Evolutionary conservation across 139 green algal species (phyloP).

Genomic region (Diplosphaera chodatii): DNA sequence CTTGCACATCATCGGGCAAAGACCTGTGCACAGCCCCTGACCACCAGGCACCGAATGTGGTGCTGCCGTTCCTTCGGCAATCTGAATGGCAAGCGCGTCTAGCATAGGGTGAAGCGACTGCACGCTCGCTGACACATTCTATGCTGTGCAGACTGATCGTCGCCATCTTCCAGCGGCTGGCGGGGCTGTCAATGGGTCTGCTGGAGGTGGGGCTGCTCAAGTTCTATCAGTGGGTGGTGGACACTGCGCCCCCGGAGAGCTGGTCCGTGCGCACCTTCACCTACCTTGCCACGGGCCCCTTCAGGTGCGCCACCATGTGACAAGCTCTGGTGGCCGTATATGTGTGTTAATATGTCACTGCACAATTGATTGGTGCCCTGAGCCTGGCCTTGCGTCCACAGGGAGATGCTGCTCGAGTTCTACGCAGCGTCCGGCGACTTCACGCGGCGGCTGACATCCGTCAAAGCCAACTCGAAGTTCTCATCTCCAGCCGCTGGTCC

Average conservation of each 20-base stretch:
- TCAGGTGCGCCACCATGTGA: no score
- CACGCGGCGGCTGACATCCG: conserved; percentile 70
- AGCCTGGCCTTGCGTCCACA: no score
- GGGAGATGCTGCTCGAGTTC: conserved; percentile 62
- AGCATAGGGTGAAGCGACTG: no score
- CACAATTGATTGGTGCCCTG: not conserved
- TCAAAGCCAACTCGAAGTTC: conserved; percentile 86
- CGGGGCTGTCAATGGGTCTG: conserved; percentile 51
- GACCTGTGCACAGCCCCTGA: no score
- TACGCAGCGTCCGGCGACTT: conserved; percentile 78
- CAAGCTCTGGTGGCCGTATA: no score
- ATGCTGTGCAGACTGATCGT: conserved; percentile 16
- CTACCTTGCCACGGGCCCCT: conserved; percentile 36
- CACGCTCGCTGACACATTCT: no score
- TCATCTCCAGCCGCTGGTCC: conserved; percentile 36
- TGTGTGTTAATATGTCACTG: no score
- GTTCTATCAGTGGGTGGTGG: conserved; percentile 77
- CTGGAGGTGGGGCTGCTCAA: conserved; percentile 57
- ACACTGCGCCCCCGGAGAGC: conserved; percentile 58
- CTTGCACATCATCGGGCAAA: no score
- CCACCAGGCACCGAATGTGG: no score
- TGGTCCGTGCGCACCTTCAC: conserved; percentile 51
- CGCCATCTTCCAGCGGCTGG: conserved; percentile 44
- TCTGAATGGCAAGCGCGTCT: no score
- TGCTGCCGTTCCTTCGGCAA: no score